These are phyloP conservation scores for Claviceps sorghi DNA, from an alignment of 2,329 filamentous ascomycete species.

Conservation along the genomic window DNA sequence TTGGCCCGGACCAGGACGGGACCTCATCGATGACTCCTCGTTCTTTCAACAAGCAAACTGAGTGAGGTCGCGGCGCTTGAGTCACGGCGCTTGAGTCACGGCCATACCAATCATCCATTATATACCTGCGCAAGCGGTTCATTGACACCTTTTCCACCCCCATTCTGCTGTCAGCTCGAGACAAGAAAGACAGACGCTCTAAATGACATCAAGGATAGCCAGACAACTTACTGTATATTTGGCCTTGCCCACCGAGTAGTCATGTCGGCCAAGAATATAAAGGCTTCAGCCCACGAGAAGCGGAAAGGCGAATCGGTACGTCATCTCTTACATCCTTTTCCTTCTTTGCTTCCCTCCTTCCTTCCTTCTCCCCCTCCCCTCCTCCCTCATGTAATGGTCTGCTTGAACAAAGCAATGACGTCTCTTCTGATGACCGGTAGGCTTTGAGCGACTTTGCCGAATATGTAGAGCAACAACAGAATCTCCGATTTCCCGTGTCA, in stretches of 20 bases:
- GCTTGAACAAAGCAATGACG: not conserved
- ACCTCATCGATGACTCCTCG: conserved; percentile 4
- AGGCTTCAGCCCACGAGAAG: conserved; percentile 60
- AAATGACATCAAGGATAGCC: conserved; percentile 17
- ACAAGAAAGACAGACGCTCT: conserved; percentile 1
- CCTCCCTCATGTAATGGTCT: not conserved
- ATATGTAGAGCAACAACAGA: conserved; percentile 91
- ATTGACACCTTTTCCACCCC: not conserved
- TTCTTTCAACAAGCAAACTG: conserved; percentile 3
- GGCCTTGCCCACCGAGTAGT: conserved; percentile 13
- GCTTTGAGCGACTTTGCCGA: conserved; percentile 94
- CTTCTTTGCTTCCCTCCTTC: not conserved
- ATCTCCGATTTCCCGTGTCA: conserved; percentile 44
- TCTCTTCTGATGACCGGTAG: conserved; percentile 12
- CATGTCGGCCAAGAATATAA: conserved; percentile 42
- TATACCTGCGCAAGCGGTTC: too few species aligned
- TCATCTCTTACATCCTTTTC: not conserved
- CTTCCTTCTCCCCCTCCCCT: not conserved
- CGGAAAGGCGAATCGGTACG: conserved; percentile 75
- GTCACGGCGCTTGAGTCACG: not conserved
- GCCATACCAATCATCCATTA: not conserved
- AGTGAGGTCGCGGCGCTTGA: conserved; percentile 5
- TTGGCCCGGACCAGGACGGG: not conserved
- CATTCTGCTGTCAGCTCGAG: not conserved
- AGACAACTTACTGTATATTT: conserved; percentile 5